Conservation (phyloP, 768 basidiomycete species). For the Tricholoma hemisulphureum region DNA sequence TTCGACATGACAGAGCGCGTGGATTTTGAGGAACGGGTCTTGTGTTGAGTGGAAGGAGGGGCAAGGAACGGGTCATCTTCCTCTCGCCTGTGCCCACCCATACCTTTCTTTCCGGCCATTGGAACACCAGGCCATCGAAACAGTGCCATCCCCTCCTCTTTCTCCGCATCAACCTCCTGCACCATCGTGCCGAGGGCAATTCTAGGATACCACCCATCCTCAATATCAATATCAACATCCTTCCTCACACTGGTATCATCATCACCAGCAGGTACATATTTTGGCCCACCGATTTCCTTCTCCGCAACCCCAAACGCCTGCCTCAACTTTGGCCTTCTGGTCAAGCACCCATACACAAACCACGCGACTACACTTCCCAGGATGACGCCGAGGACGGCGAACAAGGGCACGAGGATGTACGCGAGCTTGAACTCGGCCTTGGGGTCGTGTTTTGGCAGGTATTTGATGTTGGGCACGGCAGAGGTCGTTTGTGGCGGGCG, state of each 20-base stretch:
- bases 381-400: conserved; percentile 30
- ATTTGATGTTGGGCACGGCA: background rate
- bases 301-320: background rate
- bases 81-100: background rate
- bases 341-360: conserved; percentile 36
- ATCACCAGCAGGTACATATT: conserved; percentile 24
- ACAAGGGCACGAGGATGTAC: conserved; percentile 30
- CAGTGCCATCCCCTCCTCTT: background rate
- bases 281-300: conserved; percentile 15
- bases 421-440: conserved; percentile 10
- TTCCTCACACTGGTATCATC: background rate
- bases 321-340: conserved; percentile 18
- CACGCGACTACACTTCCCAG: conserved; percentile 31
- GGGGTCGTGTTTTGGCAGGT: conserved; percentile 2
- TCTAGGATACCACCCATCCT: conserved; percentile 9
- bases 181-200: background rate
- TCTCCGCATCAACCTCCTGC: conserved; percentile 6
- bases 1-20: conserved; percentile 11
- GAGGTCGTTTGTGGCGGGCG: conserved; percentile 6
- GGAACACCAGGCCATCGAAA: conserved; percentile 22
- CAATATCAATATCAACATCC: conserved; percentile 7
- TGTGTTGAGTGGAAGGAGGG: conserved; percentile 10
- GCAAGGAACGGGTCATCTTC: conserved; percentile 30
- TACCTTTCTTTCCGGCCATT: conserved; percentile 12
- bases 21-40: conserved; percentile 10